Evolutionary conservation across 768 basidiomycete species (phyloP).

Genomic region (Pleurotus ostreatus): DNA sequence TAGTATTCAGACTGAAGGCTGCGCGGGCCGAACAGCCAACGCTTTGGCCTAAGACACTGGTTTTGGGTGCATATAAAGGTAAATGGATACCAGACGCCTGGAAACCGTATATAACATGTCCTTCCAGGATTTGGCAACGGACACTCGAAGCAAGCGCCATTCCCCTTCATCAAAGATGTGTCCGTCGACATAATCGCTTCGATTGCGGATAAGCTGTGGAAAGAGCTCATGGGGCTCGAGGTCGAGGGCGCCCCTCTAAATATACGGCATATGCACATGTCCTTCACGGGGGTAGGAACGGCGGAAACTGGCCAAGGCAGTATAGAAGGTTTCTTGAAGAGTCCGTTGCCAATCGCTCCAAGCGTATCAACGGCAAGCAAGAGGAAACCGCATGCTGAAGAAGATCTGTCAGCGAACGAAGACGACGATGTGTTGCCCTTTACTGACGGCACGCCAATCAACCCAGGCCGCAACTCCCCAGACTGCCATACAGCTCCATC

Average conservation of each 20-base stretch:
- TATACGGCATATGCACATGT: slow-evolving; percentile 67
- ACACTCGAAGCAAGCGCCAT: slow-evolving; percentile 80
- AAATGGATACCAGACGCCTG: slow-evolving; percentile 5
- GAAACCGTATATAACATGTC: slow-evolving; percentile 1
- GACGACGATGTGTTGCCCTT: neutral
- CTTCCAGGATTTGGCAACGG: slow-evolving; percentile 57
- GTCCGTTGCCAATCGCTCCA: slow-evolving; percentile 22
- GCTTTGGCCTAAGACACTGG: slow-evolving; percentile 91
- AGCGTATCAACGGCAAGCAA: slow-evolving; percentile 23
- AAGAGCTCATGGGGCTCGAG: slow-evolving; percentile 63
- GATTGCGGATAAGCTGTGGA: slow-evolving; percentile 81
- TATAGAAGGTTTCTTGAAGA: slow-evolving; percentile 83
- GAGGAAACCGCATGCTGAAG: neutral
- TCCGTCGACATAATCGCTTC: slow-evolving; percentile 73
- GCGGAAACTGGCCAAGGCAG: slow-evolving; percentile 77
- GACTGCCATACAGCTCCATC: slow-evolving; percentile 18
- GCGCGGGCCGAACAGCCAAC: slow-evolving; percentile 68
- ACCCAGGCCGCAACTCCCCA: no score
- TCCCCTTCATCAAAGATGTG: slow-evolving; percentile 76
- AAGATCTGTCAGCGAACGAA: neutral
- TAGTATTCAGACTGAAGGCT: slow-evolving; percentile 80
- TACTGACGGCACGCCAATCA: neutral
- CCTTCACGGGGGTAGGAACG: slow-evolving; percentile 74
- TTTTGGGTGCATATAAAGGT: slow-evolving; percentile 75
- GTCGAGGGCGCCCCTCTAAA: slow-evolving; percentile 44